Evolutionary conservation across 1,139 yeast species (phyloP).

Genomic region (Magnusiomyces sp.): DNA sequence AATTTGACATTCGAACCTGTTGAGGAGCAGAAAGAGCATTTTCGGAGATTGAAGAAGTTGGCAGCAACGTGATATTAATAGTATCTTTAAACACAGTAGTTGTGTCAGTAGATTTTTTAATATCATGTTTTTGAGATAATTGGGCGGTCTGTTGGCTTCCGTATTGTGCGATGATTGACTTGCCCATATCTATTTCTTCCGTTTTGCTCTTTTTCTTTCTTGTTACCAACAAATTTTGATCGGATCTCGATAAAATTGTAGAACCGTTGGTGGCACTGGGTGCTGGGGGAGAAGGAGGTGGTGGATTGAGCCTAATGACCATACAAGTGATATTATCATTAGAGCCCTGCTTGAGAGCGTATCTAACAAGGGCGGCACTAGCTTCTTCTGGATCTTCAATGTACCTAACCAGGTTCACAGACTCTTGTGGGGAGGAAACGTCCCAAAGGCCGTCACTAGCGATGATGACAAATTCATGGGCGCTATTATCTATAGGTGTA

Average conservation of each 20-base stretch:
- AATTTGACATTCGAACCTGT: too few species aligned
- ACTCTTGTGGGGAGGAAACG: constrained; percentile 67
- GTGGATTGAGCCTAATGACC: constrained; percentile 47
- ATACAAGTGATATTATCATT: constrained; percentile 81
- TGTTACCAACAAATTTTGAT: too few species aligned
- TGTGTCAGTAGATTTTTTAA: too few species aligned
- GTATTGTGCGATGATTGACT: too few species aligned
- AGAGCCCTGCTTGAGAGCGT: constrained; percentile 63
- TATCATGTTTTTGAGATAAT: too few species aligned
- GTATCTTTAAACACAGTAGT: not conserved
- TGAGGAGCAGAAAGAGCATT: too few species aligned
- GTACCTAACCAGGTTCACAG: constrained; percentile 55
- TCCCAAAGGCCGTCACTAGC: constrained; percentile 97
- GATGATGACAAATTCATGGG: constrained; percentile 64
- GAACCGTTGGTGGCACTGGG: too few species aligned
- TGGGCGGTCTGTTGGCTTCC: too few species aligned
- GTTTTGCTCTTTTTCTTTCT: too few species aligned
- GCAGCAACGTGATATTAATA: not conserved
- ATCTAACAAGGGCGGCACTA: constrained; percentile 54
- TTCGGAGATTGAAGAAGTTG: not conserved
- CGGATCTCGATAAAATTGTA: too few species aligned
- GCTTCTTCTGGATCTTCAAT: constrained; percentile 50
- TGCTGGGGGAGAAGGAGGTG: too few species aligned
- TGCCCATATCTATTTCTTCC: too few species aligned
- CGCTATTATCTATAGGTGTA: constrained; percentile 26